Evolutionary conservation across 129 eudicot species (phyloP).

Genomic region (Lactuca sativa): DNA sequence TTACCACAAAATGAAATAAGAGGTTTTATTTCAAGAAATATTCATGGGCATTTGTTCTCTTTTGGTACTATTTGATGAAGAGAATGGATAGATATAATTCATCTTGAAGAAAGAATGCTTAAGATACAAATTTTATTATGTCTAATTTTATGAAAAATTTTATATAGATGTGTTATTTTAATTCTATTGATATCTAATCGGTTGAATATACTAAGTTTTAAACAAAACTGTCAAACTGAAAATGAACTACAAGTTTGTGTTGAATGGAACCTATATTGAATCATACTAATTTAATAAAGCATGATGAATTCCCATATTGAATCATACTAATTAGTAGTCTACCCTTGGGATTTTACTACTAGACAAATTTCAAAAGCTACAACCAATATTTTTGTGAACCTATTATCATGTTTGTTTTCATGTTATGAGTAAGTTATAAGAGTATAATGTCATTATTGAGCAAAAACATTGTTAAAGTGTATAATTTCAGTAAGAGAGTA

Average conservation of each 20-base stretch:
- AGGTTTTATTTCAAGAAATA: not conserved
- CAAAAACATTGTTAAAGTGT: not conserved
- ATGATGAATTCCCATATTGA: no score
- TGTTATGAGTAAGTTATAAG: not conserved
- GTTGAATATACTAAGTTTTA: not conserved
- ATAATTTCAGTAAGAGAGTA: no score
- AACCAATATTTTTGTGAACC: not conserved
- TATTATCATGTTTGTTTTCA: not conserved
- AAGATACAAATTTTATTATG: not conserved
- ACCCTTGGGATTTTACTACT: not conserved
- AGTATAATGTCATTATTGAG: not conserved
- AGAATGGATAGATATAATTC: constrained; percentile 6
- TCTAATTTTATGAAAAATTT: not conserved
- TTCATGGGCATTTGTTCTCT: constrained; percentile 1
- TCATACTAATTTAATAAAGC: no score
- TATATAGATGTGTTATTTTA: not conserved
- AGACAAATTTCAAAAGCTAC: not conserved
- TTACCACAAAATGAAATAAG: constrained; percentile 16
- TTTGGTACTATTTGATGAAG: constrained; percentile 21
- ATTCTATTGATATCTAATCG: no score
- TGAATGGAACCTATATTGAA: no score
- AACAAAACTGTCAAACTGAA: no score
- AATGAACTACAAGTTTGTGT: no score
- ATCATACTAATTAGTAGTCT: not conserved
- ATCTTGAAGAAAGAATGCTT: constrained; percentile 18